Conservation (phyloP, 1,284 basidiomycete species). For the Microbotryum lychnidis-dioicae region DNA sequence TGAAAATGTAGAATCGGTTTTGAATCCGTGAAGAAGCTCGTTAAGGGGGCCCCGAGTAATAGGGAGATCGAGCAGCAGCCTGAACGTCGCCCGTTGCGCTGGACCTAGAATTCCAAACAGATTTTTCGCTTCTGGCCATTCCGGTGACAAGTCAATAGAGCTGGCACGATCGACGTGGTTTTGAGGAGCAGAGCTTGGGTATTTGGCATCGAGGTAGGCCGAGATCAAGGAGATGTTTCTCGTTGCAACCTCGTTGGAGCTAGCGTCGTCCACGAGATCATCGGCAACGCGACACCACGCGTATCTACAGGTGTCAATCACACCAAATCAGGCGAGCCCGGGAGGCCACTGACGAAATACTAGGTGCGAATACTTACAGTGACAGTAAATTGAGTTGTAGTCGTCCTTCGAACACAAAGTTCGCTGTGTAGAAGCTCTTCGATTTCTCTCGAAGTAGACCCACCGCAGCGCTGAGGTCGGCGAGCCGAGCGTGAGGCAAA, state of each 20-base stretch:
- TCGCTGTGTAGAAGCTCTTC: slow-evolving; percentile 33
- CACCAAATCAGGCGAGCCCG: too few species aligned
- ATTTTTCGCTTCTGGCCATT: background rate
- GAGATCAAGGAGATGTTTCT: slow-evolving; percentile 22
- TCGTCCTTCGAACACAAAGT: slow-evolving; percentile 30
- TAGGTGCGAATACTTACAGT: slow-evolving; percentile 15
- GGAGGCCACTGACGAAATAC: background rate
- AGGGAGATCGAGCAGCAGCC: slow-evolving; percentile 15
- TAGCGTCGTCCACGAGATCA: slow-evolving; percentile 37
- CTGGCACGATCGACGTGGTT: too few species aligned
- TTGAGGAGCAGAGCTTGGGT: slow-evolving; percentile 1
- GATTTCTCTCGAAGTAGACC: slow-evolving; percentile 27
- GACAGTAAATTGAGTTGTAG: slow-evolving; percentile 27
- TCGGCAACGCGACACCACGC: slow-evolving; percentile 37
- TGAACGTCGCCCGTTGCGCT: slow-evolving; percentile 16
- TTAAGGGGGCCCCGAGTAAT: slow-evolving; percentile 33
- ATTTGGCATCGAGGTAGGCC: slow-evolving; percentile 24
- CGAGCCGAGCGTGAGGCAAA: slow-evolving; percentile 12
- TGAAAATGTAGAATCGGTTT: slow-evolving; percentile 38
- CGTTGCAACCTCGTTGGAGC: slow-evolving; percentile 20
- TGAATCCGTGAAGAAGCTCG: slow-evolving; percentile 43
- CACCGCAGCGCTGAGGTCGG: slow-evolving; percentile 24
- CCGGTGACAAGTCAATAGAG: too few species aligned
- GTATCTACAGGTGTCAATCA: slow-evolving; percentile 8
- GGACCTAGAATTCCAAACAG: slow-evolving; percentile 11